Conservation (phyloP, 1,284 basidiomycete genomes). For the Cutaneotrichosporon cyanovorans region DNA sequence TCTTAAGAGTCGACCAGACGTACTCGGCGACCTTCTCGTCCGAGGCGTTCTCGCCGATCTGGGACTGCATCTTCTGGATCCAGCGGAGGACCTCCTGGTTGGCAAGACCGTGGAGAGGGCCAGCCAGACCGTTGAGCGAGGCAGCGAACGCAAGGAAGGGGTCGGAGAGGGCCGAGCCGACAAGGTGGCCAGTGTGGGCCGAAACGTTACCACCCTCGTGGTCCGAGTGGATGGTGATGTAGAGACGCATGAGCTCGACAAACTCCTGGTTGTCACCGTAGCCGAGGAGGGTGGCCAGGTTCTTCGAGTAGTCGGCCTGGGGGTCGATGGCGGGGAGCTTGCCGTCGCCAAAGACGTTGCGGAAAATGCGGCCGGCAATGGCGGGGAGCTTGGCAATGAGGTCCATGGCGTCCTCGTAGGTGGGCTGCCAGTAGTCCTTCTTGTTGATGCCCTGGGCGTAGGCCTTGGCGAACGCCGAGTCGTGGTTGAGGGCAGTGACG, state of each 20-base stretch:
- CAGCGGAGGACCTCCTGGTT: slow-evolving; percentile 90
- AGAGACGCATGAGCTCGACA: slow-evolving; percentile 89
- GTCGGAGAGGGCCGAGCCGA: slow-evolving; percentile 95
- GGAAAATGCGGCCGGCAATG: slow-evolving; percentile 94
- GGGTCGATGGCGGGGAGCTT: slow-evolving; percentile 84
- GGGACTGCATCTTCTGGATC: slow-evolving; percentile 79
- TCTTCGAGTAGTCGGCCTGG: slow-evolving; percentile 86
- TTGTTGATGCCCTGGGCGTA: slow-evolving; percentile 90
- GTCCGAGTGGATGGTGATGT: slow-evolving; percentile 97
- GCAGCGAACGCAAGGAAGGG: slow-evolving; percentile 94
- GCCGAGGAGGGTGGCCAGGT: slow-evolving; percentile 84
- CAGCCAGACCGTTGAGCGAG: slow-evolving; percentile 91
- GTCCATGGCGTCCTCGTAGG: slow-evolving; percentile 96
- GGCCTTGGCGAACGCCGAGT: slow-evolving; percentile 93
- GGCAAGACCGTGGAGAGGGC: slow-evolving; percentile 86
- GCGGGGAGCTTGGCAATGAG: slow-evolving; percentile 95
- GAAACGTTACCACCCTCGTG: slow-evolving; percentile 99
- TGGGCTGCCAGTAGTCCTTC: slow-evolving; percentile 94
- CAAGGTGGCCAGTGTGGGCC: slow-evolving; percentile 91
- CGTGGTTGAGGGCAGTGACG: slow-evolving; percentile 88
- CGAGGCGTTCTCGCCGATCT: slow-evolving; percentile 70
- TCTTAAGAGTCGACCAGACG: slow-evolving; percentile 85
- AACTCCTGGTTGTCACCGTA: slow-evolving; percentile 84
- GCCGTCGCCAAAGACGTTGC: slow-evolving; percentile 79
- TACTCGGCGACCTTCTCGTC: slow-evolving; percentile 85